These are phyloP conservation scores for Aureobasidium musti DNA, from an alignment of 2,329 filamentous ascomycete species.

Conservation along the genomic window DNA sequence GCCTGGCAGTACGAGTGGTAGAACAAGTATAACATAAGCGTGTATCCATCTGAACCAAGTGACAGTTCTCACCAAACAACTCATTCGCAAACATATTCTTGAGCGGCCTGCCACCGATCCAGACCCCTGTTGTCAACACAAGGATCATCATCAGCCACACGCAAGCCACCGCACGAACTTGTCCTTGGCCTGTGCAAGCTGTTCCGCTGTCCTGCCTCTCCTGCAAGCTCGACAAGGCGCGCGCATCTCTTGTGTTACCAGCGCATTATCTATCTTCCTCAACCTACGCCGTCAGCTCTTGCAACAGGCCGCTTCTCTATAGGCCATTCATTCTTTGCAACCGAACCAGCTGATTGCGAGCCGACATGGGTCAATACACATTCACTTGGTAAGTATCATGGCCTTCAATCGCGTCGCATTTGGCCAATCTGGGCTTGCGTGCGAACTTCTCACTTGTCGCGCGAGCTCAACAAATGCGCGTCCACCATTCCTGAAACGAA, in stretches of 20 bases:
- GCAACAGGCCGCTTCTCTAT: constrained; percentile 12
- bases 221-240: constrained; percentile 26
- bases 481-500: background rate
- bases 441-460: background rate
- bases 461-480: background rate
- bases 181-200: background rate
- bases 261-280: constrained; percentile 20
- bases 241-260: constrained; percentile 26
- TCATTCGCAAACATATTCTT: background rate
- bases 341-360: constrained; percentile 14
- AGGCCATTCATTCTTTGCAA: constrained; percentile 11
- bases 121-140: background rate
- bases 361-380: constrained; percentile 65
- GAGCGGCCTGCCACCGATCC: background rate
- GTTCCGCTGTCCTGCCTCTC: background rate
- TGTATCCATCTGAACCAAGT: background rate
- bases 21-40: background rate
- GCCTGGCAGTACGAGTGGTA: background rate
- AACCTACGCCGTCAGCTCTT: constrained; percentile 18
- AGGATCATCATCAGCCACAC: constrained; percentile 13
- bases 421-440: background rate
- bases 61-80: background rate
- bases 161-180: constrained; percentile 16
- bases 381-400: constrained; percentile 65
- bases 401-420: constrained; percentile 10